These are phyloP conservation scores for Pichia cactophila DNA, from an alignment of 1,139 yeast species.

Conservation along the genomic window DNA sequence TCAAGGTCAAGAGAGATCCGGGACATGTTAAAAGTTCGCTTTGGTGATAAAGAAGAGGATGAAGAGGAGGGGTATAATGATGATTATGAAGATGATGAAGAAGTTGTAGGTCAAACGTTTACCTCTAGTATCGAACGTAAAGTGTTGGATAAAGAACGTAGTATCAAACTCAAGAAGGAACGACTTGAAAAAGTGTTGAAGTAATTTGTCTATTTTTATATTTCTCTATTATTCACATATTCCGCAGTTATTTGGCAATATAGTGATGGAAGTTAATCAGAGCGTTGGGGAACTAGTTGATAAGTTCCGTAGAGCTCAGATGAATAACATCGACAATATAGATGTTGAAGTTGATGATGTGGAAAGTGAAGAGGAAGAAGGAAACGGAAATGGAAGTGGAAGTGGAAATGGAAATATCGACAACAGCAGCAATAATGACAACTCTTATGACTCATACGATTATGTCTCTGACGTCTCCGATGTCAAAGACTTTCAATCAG, in stretches of 20 bases:
- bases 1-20: slow-evolving; percentile 12
- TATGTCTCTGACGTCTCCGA: neutral
- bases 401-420: no score
- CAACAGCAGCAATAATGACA: neutral
- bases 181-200: slow-evolving; percentile 13
- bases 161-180: slow-evolving; percentile 18
- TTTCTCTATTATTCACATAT: no score
- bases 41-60: slow-evolving; percentile 3
- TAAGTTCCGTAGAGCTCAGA: neutral
- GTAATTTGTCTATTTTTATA: no score
- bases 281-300: neutral
- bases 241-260: neutral
- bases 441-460: neutral
- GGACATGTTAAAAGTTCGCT: slow-evolving; percentile 13
- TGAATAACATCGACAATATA: no score
- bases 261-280: neutral
- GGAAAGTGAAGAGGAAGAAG: neutral
- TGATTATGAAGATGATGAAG: neutral
- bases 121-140: neutral
- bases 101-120: no score
- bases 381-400: no score
- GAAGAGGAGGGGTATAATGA: slow-evolving; percentile 5
- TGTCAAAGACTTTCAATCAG: slow-evolving; percentile 41
- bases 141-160: slow-evolving; percentile 10
- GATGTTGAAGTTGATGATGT: neutral